Percentiles rank a stretch among this genome's conserved stretches.
phyloP scores from a whole-genome alignment of 2,329 filamentous ascomycete species.

The Colletotrichum destructivum region DNA sequence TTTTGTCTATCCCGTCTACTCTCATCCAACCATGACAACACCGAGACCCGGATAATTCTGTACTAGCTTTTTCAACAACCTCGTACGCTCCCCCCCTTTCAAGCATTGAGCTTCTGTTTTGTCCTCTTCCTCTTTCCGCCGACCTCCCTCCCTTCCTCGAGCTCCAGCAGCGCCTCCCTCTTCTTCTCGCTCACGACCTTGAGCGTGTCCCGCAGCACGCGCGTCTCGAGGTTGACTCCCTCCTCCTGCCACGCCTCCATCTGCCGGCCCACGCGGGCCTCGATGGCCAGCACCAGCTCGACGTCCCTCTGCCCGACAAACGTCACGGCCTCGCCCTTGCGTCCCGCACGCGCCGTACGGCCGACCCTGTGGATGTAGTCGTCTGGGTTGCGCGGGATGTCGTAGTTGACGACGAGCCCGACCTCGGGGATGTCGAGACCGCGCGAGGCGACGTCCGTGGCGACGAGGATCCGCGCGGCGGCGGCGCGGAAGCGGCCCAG shows the following conservation, averaged over 20 bases:
- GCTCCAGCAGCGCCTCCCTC: constrained; percentile 89
- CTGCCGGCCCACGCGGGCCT: constrained; percentile 82
- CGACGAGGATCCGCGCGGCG: constrained; percentile 90
- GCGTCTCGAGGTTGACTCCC: constrained; percentile 92
- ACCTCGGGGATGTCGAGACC: constrained; percentile 97
- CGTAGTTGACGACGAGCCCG: constrained; percentile 92
- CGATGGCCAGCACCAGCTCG: constrained; percentile 90
- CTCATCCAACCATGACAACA: background rate
- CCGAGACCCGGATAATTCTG: background rate
- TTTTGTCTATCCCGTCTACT: constrained; percentile 28
- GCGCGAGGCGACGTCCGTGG: constrained; percentile 94
- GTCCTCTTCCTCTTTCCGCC: constrained; percentile 83
- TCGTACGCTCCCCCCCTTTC: background rate
- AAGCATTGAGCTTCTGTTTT: constrained; percentile 67
- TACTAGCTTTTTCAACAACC: background rate
- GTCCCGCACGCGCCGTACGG: constrained; percentile 92
- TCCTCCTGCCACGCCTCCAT: constrained; percentile 92
- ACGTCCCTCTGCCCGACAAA: constrained; percentile 96
- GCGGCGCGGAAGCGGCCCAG: constrained; percentile 91
- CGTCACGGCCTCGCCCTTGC: constrained; percentile 85
- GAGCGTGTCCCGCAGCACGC: constrained; percentile 87
- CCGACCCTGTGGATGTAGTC: constrained; percentile 98
- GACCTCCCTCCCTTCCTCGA: constrained; percentile 93
- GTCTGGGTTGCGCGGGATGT: constrained; percentile 94
- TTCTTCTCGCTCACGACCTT: constrained; percentile 97